Base-by-base conservation (phyloP, 2,329 filamentous ascomycete genomes). In the Hortaea werneckii region DNA sequence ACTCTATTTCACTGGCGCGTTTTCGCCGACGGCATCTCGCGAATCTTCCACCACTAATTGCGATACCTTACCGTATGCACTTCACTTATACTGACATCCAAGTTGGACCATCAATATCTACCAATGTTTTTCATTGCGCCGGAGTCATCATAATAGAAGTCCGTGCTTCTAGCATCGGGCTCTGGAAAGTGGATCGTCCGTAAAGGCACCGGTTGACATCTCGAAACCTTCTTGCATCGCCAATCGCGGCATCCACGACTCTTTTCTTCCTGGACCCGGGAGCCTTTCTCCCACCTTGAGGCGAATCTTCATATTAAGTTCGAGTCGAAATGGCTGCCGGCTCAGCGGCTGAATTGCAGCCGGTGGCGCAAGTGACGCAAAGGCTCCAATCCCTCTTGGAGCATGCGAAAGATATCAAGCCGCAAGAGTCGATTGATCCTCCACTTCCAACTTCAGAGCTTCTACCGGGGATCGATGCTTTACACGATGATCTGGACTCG, bases 401-500 rank as follows among this genome's bases (percentile, higher is more conserved):
- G 32, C 64, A 61, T 27, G 71, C 71, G 27, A 56, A 61, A 41
- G 49, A 49, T 7, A 50, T 69, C 48, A 73, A 73, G 52, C 56
- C 56, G 9, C 62, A 60, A 41, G 59, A 60, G 11, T 60, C 66
- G 1, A 66, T 73, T 13, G 67, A 72, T 42, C 70, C 70, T 39
- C 65, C 68, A 10, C 56, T 74, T 4, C 64, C 66, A n/a, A 59
- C 64, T 1, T 59, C 66, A 5, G 65, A 68, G 40, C 56, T 74
- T 34, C 53, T 60, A 10, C 50, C 50, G 8, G 54, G 54, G 6
- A 50, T 61, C 4, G 53, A 54, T 28, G 45, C 42, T 5, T 49
- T 65, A 6, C 51, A 59, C 29, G 53, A 58, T 13, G 58, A 55
- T 28, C 43, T 65, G 10, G 54, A 56, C 20, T 51, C 45, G 27